phyloP scores from a whole-genome alignment of 768 basidiomycete species.

The Leccinum disarticulatum region DNA sequence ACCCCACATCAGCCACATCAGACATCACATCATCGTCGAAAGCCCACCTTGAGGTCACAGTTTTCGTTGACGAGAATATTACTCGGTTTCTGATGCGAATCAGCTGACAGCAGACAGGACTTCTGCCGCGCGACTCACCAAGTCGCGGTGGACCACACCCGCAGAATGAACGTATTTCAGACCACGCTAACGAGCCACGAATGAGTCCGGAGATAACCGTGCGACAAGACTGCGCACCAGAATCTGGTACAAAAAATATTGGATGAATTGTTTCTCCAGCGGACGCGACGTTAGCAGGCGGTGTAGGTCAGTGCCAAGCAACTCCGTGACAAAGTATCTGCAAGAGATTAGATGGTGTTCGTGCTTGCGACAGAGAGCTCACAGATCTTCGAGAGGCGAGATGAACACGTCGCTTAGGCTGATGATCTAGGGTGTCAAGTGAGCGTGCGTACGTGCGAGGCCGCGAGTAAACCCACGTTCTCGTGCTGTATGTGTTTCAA shows the following conservation, averaged over 20 bases:
- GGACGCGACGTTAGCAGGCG: constrained; percentile 95
- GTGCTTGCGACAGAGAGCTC: constrained; percentile 30
- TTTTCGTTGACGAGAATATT: constrained; percentile 99
- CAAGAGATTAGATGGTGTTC: not conserved
- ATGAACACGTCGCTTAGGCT: constrained; percentile 99
- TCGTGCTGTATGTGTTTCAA: constrained; percentile 99
- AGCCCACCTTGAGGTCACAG: constrained; percentile 89
- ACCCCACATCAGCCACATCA: constrained; percentile 6
- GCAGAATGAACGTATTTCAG: constrained; percentile 99
- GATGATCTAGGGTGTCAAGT: constrained; percentile 69
- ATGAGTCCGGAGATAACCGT: constrained; percentile 3
- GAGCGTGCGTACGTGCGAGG: constrained; percentile 1
- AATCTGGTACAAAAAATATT: constrained; percentile 99
- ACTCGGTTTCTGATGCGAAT: constrained; percentile 78
- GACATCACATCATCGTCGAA: not conserved
- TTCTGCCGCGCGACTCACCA: constrained; percentile 48
- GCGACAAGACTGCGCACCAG: constrained; percentile 53
- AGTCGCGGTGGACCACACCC: constrained; percentile 96
- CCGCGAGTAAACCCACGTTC: constrained; percentile 59
- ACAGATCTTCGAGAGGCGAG: constrained; percentile 98
- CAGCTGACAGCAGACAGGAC: not conserved
- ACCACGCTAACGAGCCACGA: constrained; percentile 62
- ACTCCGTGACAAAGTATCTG: constrained; percentile 98
- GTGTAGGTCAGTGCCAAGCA: constrained; percentile 97
- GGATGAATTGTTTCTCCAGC: constrained; percentile 99